phyloP scores from a whole-genome alignment of 805 yeast genomes.

The Wickerhamiella brachini region DNA sequence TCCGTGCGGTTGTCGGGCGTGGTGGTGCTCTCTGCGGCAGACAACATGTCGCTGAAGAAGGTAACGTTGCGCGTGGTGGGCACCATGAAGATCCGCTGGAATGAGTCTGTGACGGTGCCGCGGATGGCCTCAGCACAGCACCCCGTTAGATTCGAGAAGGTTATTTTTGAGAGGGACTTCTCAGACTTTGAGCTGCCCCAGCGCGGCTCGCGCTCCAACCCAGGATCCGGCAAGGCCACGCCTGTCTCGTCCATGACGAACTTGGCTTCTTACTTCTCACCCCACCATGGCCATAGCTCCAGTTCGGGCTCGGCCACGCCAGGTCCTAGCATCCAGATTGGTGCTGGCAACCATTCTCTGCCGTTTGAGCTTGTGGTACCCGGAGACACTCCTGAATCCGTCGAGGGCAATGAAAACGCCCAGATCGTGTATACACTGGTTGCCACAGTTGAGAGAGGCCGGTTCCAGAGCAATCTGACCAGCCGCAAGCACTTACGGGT shows the following conservation, averaged over 20 bases:
- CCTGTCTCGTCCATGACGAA: slow-evolving; percentile 18
- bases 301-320: background rate
- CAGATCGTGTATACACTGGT: slow-evolving; percentile 57
- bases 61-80: slow-evolving; percentile 54
- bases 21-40: slow-evolving; percentile 60
- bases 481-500: slow-evolving; percentile 65
- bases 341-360: slow-evolving; percentile 75
- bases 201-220: slow-evolving; percentile 6
- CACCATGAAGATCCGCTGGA: slow-evolving; percentile 51
- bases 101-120: slow-evolving; percentile 36
- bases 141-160: slow-evolving; percentile 34
- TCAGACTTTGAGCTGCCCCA: slow-evolving; percentile 13
- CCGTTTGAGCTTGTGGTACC: slow-evolving; percentile 80
- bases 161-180: slow-evolving; percentile 61
- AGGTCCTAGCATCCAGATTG: background rate
- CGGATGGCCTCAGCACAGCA: slow-evolving; percentile 14
- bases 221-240: slow-evolving; percentile 16
- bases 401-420: slow-evolving; percentile 80
- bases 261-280: slow-evolving; percentile 19
- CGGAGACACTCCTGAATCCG: slow-evolving; percentile 73
- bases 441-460: slow-evolving; percentile 72
- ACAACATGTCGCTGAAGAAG: slow-evolving; percentile 56
- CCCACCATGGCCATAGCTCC: slow-evolving; percentile 3
- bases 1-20: slow-evolving; percentile 65
- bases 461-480: slow-evolving; percentile 50